These are phyloP conservation scores for Chlorella sp. DNA, from an alignment of 139 green algal species.

Conservation along the genomic window DNA sequence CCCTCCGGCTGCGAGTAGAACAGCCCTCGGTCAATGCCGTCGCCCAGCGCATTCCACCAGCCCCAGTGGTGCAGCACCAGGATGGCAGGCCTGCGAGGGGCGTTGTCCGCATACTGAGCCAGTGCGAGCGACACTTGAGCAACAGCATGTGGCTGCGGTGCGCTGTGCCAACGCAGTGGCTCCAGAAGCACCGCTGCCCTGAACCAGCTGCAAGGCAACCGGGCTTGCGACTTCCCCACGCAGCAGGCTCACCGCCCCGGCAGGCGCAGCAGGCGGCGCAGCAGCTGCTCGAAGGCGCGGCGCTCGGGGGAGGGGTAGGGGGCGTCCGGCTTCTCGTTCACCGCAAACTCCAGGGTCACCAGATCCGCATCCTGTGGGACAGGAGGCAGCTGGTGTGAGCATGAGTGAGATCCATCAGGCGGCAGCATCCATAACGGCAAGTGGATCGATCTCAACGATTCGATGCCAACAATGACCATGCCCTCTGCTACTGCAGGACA, in stretches of 20 bases:
- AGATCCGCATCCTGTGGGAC: background rate
- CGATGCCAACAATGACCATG: too few relatives aligned
- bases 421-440: background rate
- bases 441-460: too few relatives aligned
- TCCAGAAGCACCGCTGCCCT: too few relatives aligned
- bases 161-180: too few relatives aligned
- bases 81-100: slow-evolving; percentile 4
- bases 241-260: background rate
- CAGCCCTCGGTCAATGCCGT: background rate
- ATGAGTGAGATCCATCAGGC: background rate
- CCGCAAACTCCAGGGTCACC: background rate
- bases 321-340: background rate
- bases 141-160: too few relatives aligned
- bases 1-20: slow-evolving; percentile 3
- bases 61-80: slow-evolving; percentile 18
- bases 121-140: too few relatives aligned
- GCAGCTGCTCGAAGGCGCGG: slow-evolving; percentile 35
- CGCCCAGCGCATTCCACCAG: slow-evolving; percentile 4
- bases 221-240: too few relatives aligned
- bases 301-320: background rate
- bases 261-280: slow-evolving; percentile 33
- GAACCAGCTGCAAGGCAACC: too few relatives aligned
- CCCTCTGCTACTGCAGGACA: too few relatives aligned
- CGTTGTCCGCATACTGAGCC: too few relatives aligned
- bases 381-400: background rate